A percentile compares a stretch with the other conserved stretches of the same genome.
phyloP scores from a whole-genome alignment of 768 basidiomycete genomes.

The Amanita subjunquillea region DNA sequence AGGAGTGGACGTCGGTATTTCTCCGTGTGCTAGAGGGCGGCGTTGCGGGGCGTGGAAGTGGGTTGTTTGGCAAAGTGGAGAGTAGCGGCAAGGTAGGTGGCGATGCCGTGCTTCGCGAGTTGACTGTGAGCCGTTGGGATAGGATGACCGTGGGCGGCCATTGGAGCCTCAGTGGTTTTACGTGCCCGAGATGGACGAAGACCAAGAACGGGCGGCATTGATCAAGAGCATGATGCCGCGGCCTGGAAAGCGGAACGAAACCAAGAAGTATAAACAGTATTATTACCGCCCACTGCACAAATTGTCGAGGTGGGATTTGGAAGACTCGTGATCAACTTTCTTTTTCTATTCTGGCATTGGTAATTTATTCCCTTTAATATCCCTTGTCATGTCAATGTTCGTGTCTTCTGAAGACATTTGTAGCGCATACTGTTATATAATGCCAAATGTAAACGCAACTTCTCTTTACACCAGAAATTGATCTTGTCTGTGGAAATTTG shows the following conservation, averaged over 20 bases:
- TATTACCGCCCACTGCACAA: constrained; percentile 70
- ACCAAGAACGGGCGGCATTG: constrained; percentile 58
- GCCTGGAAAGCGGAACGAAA: constrained; percentile 61
- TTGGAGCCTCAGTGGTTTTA: constrained; percentile 70
- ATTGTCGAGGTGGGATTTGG: constrained; percentile 64
- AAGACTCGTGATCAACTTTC: constrained; percentile 44
- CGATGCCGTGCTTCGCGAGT: background rate
- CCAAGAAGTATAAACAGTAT: constrained; percentile 81
- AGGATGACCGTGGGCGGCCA: constrained; percentile 40
- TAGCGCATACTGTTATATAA: too few relatives aligned
- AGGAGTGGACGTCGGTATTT: constrained; percentile 43
- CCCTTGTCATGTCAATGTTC: too few relatives aligned
- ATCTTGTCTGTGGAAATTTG: too few relatives aligned
- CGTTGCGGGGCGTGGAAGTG: constrained; percentile 32
- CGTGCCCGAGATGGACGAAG: constrained; percentile 59
- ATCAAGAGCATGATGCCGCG: constrained; percentile 69
- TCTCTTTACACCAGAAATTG: too few relatives aligned
- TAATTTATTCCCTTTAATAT: background rate
- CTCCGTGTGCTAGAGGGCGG: constrained; percentile 36
- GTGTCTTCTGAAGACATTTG: too few relatives aligned
- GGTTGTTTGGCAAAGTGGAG: constrained; percentile 67
- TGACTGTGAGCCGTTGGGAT: constrained; percentile 2
- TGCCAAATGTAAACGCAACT: too few relatives aligned
- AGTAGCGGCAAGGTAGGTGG: constrained; percentile 42
- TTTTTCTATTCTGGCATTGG: background rate